Percentiles rank a stretch among this genome's conserved stretches.
Evolutionary conservation across 2,329 filamentous ascomycete genomes (phyloP).

Genomic region (Calycina herbarum): DNA sequence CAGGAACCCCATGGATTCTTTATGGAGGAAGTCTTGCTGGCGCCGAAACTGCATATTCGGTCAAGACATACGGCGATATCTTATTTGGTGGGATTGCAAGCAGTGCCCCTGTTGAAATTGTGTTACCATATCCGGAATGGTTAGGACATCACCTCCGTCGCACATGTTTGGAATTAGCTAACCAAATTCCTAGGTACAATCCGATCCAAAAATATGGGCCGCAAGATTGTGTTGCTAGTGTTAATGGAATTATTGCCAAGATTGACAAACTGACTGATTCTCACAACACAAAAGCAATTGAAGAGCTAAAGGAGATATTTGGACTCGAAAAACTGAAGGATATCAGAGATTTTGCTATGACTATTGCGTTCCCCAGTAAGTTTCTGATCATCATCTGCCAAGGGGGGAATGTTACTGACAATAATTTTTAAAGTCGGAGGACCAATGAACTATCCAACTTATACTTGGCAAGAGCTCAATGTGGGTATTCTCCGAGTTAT

Average conservation of each 20-base stretch:
- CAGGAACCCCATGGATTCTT: constrained; percentile 47
- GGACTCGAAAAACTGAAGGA: constrained; percentile 47
- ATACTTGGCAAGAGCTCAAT: constrained; percentile 55
- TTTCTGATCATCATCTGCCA: neutral
- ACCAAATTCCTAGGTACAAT: constrained; percentile 36
- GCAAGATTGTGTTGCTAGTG: constrained; percentile 49
- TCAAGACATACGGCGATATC: constrained; percentile 47
- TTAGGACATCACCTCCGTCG: constrained; percentile 25
- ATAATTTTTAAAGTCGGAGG: constrained; percentile 38
- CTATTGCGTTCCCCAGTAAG: constrained; percentile 46
- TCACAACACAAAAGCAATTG: constrained; percentile 44
- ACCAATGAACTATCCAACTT: constrained; percentile 49
- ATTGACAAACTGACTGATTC: constrained; percentile 48
- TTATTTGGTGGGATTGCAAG: constrained; percentile 51
- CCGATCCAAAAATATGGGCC: constrained; percentile 51
- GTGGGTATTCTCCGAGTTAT: too few species aligned
- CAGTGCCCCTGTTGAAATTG: constrained; percentile 45
- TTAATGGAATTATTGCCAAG: constrained; percentile 51
- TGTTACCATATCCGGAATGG: constrained; percentile 49
- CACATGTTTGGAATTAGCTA: neutral
- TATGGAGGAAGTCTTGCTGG: constrained; percentile 48
- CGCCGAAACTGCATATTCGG: constrained; percentile 44
- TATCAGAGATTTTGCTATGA: constrained; percentile 48
- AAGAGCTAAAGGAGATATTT: constrained; percentile 49
- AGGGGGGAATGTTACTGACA: neutral